These are phyloP conservation scores for Lophium mytilinum DNA, from an alignment of 495 filamentous ascomycete species.

Conservation along the genomic window DNA sequence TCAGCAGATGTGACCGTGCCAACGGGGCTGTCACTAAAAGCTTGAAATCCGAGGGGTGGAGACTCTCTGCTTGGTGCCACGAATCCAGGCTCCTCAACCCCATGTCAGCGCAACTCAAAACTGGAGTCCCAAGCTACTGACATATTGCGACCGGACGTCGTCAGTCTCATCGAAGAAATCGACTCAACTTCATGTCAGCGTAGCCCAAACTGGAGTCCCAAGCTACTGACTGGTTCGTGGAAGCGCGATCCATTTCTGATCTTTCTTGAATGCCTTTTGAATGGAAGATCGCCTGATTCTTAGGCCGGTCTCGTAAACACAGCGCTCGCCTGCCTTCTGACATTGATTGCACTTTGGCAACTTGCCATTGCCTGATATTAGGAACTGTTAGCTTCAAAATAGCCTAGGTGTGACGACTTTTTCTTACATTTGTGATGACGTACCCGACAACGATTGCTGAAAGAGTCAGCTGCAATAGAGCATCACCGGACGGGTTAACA, in stretches of 20 bases:
- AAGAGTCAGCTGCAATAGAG: not conserved
- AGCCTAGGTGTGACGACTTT: not conserved
- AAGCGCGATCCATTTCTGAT: slow-evolving; percentile 14
- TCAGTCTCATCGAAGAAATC: slow-evolving; percentile 19
- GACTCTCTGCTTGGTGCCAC: too few relatives aligned
- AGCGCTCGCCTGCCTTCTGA: slow-evolving; percentile 11
- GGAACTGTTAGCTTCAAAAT: not conserved
- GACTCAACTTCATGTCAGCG: not conserved
- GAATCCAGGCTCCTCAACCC: not conserved
- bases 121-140: too few relatives aligned
- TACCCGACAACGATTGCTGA: slow-evolving; percentile 18
- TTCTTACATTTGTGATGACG: slow-evolving; percentile 19
- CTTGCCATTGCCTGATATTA: slow-evolving; percentile 19
- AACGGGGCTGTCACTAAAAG: too few relatives aligned
- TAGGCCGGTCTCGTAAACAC: slow-evolving; percentile 17
- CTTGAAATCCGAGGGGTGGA: too few relatives aligned
- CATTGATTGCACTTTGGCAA: slow-evolving; percentile 13
- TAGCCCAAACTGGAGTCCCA: too few relatives aligned
- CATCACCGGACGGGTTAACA: not conserved
- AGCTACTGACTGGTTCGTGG: slow-evolving; percentile 8
- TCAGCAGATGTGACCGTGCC: not conserved
- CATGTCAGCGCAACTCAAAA: too few relatives aligned
- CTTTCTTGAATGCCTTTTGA: slow-evolving; percentile 11
- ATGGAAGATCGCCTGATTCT: slow-evolving; percentile 20
- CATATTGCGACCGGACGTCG: slow-evolving; percentile 15